Percentiles rank a stretch among this genome's conserved stretches.
phyloP scores from a whole-genome alignment of 306 rosid genomes.

The Fagus sylvatica region DNA sequence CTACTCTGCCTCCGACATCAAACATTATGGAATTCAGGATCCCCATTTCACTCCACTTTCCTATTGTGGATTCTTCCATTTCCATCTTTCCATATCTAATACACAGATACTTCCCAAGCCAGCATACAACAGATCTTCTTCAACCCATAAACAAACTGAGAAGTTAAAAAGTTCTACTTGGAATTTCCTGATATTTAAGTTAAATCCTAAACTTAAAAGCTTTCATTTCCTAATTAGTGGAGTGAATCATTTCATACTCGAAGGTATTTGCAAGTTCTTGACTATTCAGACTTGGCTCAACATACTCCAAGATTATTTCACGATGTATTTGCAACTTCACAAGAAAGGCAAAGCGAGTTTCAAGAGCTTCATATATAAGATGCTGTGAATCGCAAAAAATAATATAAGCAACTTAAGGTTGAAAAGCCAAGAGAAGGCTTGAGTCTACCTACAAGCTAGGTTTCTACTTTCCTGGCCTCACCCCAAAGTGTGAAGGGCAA shows the following conservation, averaged over 20 bases:
- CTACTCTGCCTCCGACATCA: too few species aligned
- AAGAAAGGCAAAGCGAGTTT: too few species aligned
- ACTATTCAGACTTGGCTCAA: not conserved
- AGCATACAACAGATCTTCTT: too few species aligned
- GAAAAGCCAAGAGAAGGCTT: not conserved
- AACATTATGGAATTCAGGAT: too few species aligned
- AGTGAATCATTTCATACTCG: too few species aligned
- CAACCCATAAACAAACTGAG: not conserved
- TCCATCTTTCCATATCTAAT: too few species aligned
- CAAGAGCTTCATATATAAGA: not conserved
- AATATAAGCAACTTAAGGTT: not conserved
- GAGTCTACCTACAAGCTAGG: not conserved
- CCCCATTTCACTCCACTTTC: too few species aligned
- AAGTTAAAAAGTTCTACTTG: not conserved
- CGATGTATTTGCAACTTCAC: too few species aligned
- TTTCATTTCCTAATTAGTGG: not conserved
- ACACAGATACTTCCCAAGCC: too few species aligned
- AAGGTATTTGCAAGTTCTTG: not conserved
- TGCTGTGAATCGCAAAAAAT: not conserved
- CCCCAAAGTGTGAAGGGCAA: not conserved
- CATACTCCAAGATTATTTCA: too few species aligned
- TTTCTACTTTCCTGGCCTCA: not conserved
- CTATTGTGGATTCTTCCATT: too few species aligned
- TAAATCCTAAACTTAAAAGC: not conserved
- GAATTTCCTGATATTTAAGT: not conserved